Base-by-base conservation (phyloP, 441 rosid genomes). In the Jatropha podagrica region DNA sequence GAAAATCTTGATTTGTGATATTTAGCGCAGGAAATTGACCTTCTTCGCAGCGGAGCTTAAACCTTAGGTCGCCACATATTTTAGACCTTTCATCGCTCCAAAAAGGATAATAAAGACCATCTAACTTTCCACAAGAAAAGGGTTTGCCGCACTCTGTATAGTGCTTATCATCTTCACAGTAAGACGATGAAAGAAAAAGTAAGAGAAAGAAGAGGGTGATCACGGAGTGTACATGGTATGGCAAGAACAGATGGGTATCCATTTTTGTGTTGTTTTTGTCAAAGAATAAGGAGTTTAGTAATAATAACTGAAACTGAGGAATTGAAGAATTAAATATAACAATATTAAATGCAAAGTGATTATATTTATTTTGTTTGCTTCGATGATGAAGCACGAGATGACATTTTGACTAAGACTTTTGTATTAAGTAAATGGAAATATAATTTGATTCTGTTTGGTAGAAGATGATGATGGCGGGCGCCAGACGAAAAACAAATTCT, bases 151-250 rank as follows among this genome's bases (percentile, higher is more conserved):
- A 86, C 27, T 20, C n/a, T 10, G 71, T 46, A 76, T 69, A 79
- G 13, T 46, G 52, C 18, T 54, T 65, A 49, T 81, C 73, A 1
- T 74, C 51, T 58, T 42, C 72, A 23, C 80, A 77, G 76, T 66
- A 76, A 27, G 81, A 75, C 18, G 73, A 13, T 60, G 84, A 76
- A 52, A 72, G 4, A 41, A 40, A 12, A 38, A 58, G 65, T 40
- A 75, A 40, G 71, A 80, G 13, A 61, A 73, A 73, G 81, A 78
- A 58, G 73, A 67, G 26, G 76, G 61, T 12, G 76, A 72, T 5
- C 44, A 15, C 65, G 75, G 72, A 65, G 48, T 18, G 54, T 44
- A 20, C 44, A 41, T 48, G 68, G 55, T 17, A 37, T 11, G 42
- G 23, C 23, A 8, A 55, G 61, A 65, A 68, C 69, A 67, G 10